Conservation (phyloP, 164 flowering plant species). For the Nymphaea colorata region DNA sequence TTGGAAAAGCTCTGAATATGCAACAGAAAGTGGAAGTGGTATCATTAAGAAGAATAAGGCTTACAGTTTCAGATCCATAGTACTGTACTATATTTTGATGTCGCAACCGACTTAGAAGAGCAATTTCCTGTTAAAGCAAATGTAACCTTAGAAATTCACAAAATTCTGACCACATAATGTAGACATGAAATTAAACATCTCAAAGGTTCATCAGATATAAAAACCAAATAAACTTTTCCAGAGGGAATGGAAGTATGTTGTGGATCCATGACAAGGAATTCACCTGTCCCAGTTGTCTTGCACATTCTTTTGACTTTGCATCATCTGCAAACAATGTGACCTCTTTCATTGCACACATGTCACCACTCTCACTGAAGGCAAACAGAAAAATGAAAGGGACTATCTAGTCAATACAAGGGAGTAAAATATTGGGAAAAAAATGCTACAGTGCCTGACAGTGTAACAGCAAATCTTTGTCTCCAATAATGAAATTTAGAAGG, state of each 20-base stretch:
- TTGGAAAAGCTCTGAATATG: too few relatives aligned
- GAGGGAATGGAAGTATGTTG: not conserved
- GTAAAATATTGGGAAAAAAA: too few relatives aligned
- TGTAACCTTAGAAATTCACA: not conserved
- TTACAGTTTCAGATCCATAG: conserved; percentile 75
- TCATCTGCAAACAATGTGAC: conserved; percentile 86
- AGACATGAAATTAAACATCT: not conserved
- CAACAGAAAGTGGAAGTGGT: too few relatives aligned
- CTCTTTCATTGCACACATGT: conserved; percentile 99
- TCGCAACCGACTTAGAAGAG: conserved; percentile 64
- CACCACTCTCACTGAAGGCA: conserved; percentile 69
- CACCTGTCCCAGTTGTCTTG: conserved; percentile 84
- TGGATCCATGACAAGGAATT: conserved; percentile 8
- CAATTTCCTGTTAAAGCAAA: conserved; percentile 53
- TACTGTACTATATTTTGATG: conserved; percentile 93
- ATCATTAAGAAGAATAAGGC: conserved; percentile 9
- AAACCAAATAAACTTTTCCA: not conserved
- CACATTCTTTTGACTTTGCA: conserved; percentile 93
- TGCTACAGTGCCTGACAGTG: too few relatives aligned
- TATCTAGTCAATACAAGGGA: too few relatives aligned
- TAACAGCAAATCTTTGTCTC: not conserved
- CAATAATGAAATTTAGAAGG: too few relatives aligned
- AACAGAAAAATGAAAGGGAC: not conserved
- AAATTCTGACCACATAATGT: not conserved
- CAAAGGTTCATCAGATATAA: not conserved